A percentile compares a stretch with the other conserved stretches of the same genome.
Conservation (phyloP, 768 basidiomycete genomes). For the Leccinellum rugosiceps region DNA sequence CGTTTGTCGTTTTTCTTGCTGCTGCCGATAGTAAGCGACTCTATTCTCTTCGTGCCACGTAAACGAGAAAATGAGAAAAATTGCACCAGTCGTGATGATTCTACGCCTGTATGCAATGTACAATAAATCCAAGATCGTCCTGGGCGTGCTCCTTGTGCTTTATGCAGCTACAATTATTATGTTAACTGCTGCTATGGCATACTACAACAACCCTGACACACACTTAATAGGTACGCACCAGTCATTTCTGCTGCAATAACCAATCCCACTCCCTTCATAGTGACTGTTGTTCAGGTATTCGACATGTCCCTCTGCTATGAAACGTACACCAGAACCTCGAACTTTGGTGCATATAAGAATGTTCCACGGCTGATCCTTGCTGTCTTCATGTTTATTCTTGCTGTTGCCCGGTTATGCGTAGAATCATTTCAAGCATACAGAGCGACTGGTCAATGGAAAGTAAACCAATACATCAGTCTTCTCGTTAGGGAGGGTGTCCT, state of each 20-base stretch:
- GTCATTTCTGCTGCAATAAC: not conserved
- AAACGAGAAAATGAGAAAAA: not conserved
- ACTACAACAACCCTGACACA: slow-evolving; percentile 5
- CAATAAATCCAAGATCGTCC: slow-evolving; percentile 8
- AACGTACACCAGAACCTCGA: not conserved
- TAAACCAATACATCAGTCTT: slow-evolving; percentile 14
- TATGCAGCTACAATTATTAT: slow-evolving; percentile 5
- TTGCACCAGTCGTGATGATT: slow-evolving; percentile 20
- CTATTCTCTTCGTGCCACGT: not conserved
- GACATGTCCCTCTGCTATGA: slow-evolving; percentile 15
- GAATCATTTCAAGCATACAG: slow-evolving; percentile 11
- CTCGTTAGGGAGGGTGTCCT: slow-evolving; percentile 14
- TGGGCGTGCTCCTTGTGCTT: slow-evolving; percentile 13
- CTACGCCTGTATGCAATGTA: slow-evolving; percentile 24
- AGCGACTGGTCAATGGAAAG: slow-evolving; percentile 2
- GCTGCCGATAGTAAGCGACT: slow-evolving; percentile 16
- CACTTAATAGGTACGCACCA: slow-evolving; percentile 6
- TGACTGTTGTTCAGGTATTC: slow-evolving; percentile 7
- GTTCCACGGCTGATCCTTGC: slow-evolving; percentile 12
- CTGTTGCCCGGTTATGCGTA: not conserved
- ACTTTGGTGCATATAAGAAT: slow-evolving; percentile 10
- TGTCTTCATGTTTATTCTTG: slow-evolving; percentile 8
- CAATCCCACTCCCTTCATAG: slow-evolving; percentile 2
- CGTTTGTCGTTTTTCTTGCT: slow-evolving; percentile 11
- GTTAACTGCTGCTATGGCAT: not conserved